phyloP scores from a whole-genome alignment of 176 grass and related monocot species.

The Lolium perenne region DNA sequence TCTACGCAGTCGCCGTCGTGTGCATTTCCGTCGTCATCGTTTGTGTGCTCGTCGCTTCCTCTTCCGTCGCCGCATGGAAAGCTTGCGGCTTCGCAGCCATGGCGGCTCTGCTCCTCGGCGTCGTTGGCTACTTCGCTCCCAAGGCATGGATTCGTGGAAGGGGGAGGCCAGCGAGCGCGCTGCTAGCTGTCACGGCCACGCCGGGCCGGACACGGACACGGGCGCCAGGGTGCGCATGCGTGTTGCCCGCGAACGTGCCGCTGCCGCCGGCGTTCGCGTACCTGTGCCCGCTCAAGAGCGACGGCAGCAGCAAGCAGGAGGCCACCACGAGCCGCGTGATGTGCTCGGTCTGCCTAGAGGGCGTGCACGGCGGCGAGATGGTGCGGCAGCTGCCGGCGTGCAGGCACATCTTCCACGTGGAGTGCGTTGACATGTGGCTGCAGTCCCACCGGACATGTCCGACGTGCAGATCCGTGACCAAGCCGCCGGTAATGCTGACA shows the following conservation, averaged over 20 bases:
- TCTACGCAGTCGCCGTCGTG: constrained; percentile 40
- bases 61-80: constrained; percentile 35
- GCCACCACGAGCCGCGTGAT: neutral
- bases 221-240: neutral
- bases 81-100: neutral
- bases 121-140: constrained; percentile 32
- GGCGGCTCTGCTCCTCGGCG: constrained; percentile 17
- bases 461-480: constrained; percentile 47
- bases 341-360: constrained; percentile 51
- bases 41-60: constrained; percentile 23
- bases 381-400: constrained; percentile 50
- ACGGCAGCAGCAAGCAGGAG: too few relatives aligned
- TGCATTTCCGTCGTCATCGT: constrained; percentile 45
- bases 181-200: neutral
- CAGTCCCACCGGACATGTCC: constrained; percentile 51
- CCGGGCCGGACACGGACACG: neutral
- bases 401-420: constrained; percentile 49
- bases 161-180: neutral
- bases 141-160: neutral
- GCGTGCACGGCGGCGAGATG: constrained; percentile 48
- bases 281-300: neutral
- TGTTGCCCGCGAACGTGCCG: neutral
- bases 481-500: neutral
- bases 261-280: constrained; percentile 40
- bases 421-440: constrained; percentile 64